Evolutionary conservation across 768 basidiomycete genomes (phyloP).

Genomic region (Hydnum rufescens): DNA sequence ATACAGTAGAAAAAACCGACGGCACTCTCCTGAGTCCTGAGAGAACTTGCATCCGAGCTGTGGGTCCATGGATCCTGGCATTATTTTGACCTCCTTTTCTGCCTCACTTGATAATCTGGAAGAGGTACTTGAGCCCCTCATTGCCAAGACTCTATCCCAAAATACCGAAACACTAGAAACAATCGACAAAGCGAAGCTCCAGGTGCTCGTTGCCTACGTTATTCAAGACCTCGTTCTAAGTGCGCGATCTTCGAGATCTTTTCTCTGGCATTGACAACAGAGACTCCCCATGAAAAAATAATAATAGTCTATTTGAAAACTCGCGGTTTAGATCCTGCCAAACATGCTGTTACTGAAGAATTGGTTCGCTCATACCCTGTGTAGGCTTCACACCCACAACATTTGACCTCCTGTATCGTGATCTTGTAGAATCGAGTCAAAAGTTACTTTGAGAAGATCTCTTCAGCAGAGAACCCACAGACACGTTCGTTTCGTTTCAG

Average conservation of each 20-base stretch:
- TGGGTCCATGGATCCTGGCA: no score
- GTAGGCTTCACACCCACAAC: no score
- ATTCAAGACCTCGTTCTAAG: constrained; percentile 75
- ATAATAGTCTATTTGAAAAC: constrained; percentile 59
- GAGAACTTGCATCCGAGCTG: no score
- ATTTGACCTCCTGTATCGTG: no score
- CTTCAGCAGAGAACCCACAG: constrained; percentile 47
- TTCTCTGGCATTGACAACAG: no score
- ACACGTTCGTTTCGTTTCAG: constrained; percentile 27
- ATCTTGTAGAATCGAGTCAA: constrained; percentile 56
- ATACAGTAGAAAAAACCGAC: no score
- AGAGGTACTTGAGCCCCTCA: constrained; percentile 39
- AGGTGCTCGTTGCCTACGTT: constrained; percentile 61
- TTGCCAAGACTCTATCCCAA: constrained; percentile 48
- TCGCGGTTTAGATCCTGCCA: constrained; percentile 57
- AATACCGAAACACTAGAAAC: constrained; percentile 42
- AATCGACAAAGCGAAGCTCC: constrained; percentile 65
- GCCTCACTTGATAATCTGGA: constrained; percentile 44
- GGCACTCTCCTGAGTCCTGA: no score
- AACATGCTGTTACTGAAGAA: constrained; percentile 58
- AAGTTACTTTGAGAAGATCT: constrained; percentile 69
- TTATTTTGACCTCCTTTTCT: no score
- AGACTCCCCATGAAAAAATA: neutral
- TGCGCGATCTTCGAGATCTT: constrained; percentile 21
- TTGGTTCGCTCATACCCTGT: no score